Conservation (phyloP, 306 rosid genomes). For the Acacia acuminata region DNA sequence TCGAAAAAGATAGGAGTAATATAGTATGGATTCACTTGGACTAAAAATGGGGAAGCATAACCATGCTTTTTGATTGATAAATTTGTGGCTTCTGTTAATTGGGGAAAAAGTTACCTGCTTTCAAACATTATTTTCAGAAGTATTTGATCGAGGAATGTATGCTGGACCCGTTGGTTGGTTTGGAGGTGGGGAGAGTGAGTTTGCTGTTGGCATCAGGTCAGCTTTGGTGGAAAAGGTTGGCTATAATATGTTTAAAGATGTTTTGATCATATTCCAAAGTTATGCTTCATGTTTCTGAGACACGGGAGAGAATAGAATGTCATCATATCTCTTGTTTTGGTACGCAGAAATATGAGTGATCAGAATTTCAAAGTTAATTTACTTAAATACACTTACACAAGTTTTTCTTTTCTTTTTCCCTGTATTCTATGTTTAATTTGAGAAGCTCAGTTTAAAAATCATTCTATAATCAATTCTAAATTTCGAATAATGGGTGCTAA, state of each 20-base stretch:
- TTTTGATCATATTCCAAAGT: constrained; percentile 23
- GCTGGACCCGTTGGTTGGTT: constrained; percentile 99
- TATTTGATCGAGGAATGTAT: constrained; percentile 95
- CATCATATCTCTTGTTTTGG: background rate
- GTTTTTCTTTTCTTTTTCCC: background rate
- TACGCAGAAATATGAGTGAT: background rate
- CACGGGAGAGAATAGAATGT: background rate
- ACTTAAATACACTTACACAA: background rate
- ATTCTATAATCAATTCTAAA: background rate
- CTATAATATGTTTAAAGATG: constrained; percentile 4
- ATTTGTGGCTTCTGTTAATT: background rate
- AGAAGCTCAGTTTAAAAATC: background rate
- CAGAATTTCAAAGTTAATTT: background rate
- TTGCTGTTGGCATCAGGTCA: constrained; percentile 96
- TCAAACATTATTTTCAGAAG: constrained; percentile 51
- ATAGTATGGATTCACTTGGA: background rate
- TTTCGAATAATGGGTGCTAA: background rate
- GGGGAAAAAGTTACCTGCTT: constrained; percentile 18
- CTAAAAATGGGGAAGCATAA: background rate
- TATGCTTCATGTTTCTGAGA: constrained; percentile 4
- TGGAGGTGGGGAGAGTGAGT: constrained; percentile 97
- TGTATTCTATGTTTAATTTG: background rate
- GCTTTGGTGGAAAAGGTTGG: constrained; percentile 89
- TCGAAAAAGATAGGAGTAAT: background rate
- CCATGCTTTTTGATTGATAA: constrained; percentile 9